Evolutionary conservation across 495 filamentous ascomycete species (phyloP).

Genomic region (Penicillium turbatum): DNA sequence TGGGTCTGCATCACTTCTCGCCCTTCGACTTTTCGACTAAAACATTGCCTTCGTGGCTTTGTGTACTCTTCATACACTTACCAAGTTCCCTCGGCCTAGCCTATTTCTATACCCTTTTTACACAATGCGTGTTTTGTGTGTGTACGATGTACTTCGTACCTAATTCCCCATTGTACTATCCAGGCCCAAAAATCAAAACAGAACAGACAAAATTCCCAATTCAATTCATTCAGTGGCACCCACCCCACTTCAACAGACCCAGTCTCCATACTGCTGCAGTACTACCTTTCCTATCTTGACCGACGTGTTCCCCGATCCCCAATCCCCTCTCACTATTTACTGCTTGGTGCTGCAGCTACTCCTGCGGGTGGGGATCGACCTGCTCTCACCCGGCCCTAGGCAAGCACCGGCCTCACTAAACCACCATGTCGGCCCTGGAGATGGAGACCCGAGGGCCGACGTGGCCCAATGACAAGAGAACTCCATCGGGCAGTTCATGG

Average conservation of each 20-base stretch:
- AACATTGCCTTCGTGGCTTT: constrained; percentile 17
- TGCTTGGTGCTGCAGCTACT: constrained; percentile 22
- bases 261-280: constrained; percentile 23
- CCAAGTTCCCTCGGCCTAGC: constrained; percentile 4
- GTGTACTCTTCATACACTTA: neutral
- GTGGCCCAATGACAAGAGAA: constrained; percentile 41
- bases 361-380: constrained; percentile 25
- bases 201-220: constrained; percentile 8
- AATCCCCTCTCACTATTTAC: constrained; percentile 18
- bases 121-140: constrained; percentile 5
- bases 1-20: constrained; percentile 21
- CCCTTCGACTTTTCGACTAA: constrained; percentile 1
- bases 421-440: constrained; percentile 18
- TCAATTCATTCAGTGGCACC: constrained; percentile 18
- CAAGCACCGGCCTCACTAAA: constrained; percentile 22
- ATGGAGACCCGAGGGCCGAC: constrained; percentile 29
- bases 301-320: constrained; percentile 11
- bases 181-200: neutral
- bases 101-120: constrained; percentile 1
- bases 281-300: constrained; percentile 23
- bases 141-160: neutral
- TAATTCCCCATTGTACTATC: neutral
- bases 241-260: constrained; percentile 21
- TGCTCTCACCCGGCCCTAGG: constrained; percentile 32
- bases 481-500: constrained; percentile 34